Evolutionary conservation across 805 yeast species (phyloP).

Genomic region (Nakazawaea siamensis): DNA sequence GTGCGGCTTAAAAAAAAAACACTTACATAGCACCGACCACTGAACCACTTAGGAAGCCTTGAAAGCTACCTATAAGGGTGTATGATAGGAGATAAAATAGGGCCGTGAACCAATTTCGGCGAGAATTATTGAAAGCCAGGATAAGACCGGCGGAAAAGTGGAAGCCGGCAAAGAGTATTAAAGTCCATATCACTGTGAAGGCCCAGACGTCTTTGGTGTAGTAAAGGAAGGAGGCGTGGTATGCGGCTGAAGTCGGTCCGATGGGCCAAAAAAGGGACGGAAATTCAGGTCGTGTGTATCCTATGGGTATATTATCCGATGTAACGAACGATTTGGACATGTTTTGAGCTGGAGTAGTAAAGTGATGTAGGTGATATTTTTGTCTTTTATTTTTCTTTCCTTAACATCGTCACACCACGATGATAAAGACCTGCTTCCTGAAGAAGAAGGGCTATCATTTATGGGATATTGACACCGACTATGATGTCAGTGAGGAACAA

Average conservation of each 20-base stretch:
- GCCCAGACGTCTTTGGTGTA: constrained; percentile 67
- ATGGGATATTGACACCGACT: constrained; percentile 1
- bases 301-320: constrained; percentile 62
- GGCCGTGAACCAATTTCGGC: constrained; percentile 23
- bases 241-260: constrained; percentile 19
- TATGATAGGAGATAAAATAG: constrained; percentile 39
- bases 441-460: constrained; percentile 8
- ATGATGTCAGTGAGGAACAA: not conserved
- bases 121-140: constrained; percentile 45
- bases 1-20: not conserved
- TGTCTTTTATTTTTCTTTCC: not conserved
- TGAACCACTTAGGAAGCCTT: constrained; percentile 68
- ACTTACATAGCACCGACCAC: constrained; percentile 58
- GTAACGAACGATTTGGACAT: constrained; percentile 27
- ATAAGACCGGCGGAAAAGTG: constrained; percentile 58
- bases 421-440: constrained; percentile 11
- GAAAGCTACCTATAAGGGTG: constrained; percentile 44
- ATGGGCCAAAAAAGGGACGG: constrained; percentile 79
- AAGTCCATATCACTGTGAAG: constrained; percentile 76
- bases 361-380: no score
- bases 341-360: not conserved
- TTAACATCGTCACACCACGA: not conserved
- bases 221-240: constrained; percentile 52
- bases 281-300: constrained; percentile 70
- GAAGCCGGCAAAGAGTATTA: constrained; percentile 57